Evolutionary conservation across 2,329 filamentous ascomycete species (phyloP).

Genomic region (Thermomyces lanuginosus): DNA sequence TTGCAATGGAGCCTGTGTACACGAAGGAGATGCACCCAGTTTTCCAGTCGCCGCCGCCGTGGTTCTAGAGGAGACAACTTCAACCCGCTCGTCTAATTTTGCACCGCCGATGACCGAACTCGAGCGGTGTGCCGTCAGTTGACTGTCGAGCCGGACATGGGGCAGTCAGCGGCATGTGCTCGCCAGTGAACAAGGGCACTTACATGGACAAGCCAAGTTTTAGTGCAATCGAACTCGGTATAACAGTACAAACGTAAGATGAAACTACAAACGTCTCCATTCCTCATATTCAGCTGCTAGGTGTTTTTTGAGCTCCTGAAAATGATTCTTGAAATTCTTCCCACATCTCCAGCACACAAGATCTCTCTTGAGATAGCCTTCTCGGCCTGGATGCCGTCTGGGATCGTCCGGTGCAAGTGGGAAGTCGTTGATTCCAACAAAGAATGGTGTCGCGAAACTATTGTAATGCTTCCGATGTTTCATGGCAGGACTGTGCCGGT

Average conservation of each 20-base stretch:
- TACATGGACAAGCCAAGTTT: too few species aligned
- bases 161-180: too few species aligned
- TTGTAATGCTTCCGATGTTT: conserved; percentile 82
- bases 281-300: conserved; percentile 54
- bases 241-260: neutral
- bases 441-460: conserved; percentile 73
- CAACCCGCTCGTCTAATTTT: too few species aligned
- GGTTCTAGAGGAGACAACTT: too few species aligned
- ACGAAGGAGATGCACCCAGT: too few species aligned
- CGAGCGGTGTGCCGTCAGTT: too few species aligned
- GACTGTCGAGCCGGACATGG: too few species aligned
- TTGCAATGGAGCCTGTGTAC: too few species aligned
- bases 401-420: conserved; percentile 52
- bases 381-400: conserved; percentile 39
- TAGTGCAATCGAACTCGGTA: too few species aligned
- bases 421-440: conserved; percentile 64
- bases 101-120: too few species aligned
- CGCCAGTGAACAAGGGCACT: too few species aligned
- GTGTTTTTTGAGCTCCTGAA: conserved; percentile 59
- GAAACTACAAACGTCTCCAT: conserved; percentile 42
- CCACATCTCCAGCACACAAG: conserved; percentile 77
- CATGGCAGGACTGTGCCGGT: conserved; percentile 56
- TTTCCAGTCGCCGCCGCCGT: too few species aligned
- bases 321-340: conserved; percentile 54
- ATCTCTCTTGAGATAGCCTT: conserved; percentile 46